Base-by-base conservation (phyloP, 345 rosid species). In the Syzygium jambos region DNA sequence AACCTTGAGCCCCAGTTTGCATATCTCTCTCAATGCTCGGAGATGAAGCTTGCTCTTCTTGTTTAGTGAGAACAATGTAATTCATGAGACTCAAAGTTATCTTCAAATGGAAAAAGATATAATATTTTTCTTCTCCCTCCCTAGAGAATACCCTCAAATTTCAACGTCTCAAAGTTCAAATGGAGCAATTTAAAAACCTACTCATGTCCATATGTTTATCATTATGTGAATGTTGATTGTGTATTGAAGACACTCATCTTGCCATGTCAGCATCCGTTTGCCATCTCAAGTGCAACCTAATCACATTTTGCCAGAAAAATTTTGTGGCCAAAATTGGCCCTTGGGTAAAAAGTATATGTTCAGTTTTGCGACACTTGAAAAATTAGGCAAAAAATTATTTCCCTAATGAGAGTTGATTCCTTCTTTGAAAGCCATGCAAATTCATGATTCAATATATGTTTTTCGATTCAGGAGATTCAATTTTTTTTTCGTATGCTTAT, bases 21-120 rank as follows among this genome's bases (percentile, higher is more conserved):
- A 27, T 59, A n/a, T 23, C 29, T 23, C 54, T 52, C 29, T 57
- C 65, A 11, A 25, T 0, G 0, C 65, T 0, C 0, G 1, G 3
- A 25, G 65, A 25, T 1, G 11, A 5, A 11, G 7, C 11, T 25
- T 57, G 15, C 27, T 57, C 15, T n/a, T 57, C 30, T 57, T 25
- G 63, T 57, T 57, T 57, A 57, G 63, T 25, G 63, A 57, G 27
- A 25, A 57, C 29, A 57, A 57, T 57, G 65, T 57, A 25, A 57
- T n/a, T 25, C 30, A 11, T 4, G 30, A 3, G 29, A 7, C 27
- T 57, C 6, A 25, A 57, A 10, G 65, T 57, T 57, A 25, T 11
- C 52, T 43, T 43, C 46, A 43, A 43, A 43, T 43, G 46, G 46
- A 43, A 43, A 43, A 43, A 43, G 46, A 43, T 1, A 43, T 5